Conservation (phyloP, 495 filamentous ascomycete species). For the Penicillium daleae region DNA sequence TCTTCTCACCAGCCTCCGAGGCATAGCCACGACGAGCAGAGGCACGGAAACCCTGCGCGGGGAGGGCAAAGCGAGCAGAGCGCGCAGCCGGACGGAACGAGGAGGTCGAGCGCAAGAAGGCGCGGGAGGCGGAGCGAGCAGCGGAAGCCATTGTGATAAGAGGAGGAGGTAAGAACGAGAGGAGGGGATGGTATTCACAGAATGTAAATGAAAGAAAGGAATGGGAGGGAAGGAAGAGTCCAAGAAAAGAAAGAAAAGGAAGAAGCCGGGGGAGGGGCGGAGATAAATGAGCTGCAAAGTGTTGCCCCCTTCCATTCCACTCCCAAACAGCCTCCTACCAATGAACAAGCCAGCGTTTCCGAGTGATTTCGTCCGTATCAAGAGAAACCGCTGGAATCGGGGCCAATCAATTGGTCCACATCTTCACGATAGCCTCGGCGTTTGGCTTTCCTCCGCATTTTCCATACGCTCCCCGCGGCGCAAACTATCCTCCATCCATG, state of each 20-base stretch:
- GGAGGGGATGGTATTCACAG: constrained; percentile 2
- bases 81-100: constrained; percentile 53
- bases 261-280: constrained; percentile 17
- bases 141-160: constrained; percentile 57
- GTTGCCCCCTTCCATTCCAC: constrained; percentile 15
- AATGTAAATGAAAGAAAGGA: constrained; percentile 19
- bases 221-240: constrained; percentile 19
- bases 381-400: constrained; percentile 21
- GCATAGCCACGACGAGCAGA: constrained; percentile 76
- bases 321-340: too few species aligned
- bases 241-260: constrained; percentile 20
- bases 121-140: constrained; percentile 55
- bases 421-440: constrained; percentile 27
- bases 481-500: neutral
- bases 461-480: neutral
- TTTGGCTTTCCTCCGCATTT: constrained; percentile 28
- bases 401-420: constrained; percentile 26
- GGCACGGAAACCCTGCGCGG: constrained; percentile 65
- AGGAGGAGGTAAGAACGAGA: constrained; percentile 12
- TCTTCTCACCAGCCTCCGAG: constrained; percentile 61
- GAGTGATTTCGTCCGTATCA: too few species aligned
- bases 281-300: constrained; percentile 7
- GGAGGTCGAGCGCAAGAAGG: constrained; percentile 53
- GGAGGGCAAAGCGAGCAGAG: constrained; percentile 62
- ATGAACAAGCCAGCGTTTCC: too few species aligned